A percentile compares a stretch with the other conserved stretches of the same genome.
Evolutionary conservation across 306 rosid genomes (phyloP).

Genomic region (Vachellia pachyceras): DNA sequence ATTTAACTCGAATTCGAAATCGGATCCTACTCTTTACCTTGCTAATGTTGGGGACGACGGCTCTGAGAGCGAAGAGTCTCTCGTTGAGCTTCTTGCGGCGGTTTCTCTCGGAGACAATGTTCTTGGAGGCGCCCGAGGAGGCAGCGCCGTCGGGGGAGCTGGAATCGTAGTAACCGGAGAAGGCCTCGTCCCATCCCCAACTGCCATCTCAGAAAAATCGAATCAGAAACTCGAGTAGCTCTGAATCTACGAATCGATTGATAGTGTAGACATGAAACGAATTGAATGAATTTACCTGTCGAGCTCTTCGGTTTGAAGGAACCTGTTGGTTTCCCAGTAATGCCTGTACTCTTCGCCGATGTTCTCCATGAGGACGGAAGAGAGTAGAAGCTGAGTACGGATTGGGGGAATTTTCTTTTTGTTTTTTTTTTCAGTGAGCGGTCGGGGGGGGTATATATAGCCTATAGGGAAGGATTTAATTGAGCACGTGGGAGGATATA

Average conservation of each 20-base stretch:
- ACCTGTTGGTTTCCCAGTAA: constrained; percentile 79
- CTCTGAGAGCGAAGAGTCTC: constrained; percentile 87
- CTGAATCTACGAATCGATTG: not conserved
- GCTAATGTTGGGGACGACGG: constrained; percentile 95
- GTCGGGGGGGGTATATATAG: not conserved
- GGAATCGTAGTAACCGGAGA: constrained; percentile 78
- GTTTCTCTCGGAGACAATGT: constrained; percentile 88
- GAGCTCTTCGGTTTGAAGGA: constrained; percentile 71
- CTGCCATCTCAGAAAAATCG: constrained; percentile 40
- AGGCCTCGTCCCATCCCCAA: constrained; percentile 82
- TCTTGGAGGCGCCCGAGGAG: constrained; percentile 89
- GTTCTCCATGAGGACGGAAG: constrained; percentile 59
- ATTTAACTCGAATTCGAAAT: not conserved
- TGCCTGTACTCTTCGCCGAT: constrained; percentile 65
- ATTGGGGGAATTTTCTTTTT: not conserved
- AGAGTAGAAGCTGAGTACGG: not conserved
- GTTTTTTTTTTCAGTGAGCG: too few relatives aligned
- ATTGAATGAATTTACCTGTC: constrained; percentile 58
- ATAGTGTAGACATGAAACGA: not conserved
- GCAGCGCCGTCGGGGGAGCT: constrained; percentile 97
- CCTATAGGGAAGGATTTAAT: constrained; percentile 10
- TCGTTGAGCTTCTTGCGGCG: constrained; percentile 93
- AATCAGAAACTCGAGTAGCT: not conserved
- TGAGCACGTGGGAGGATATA: constrained; percentile 34
- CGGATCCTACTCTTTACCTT: constrained; percentile 51